Evolutionary conservation across 2,329 filamentous ascomycete species (phyloP).

Genomic region (Fusarium sp.): DNA sequence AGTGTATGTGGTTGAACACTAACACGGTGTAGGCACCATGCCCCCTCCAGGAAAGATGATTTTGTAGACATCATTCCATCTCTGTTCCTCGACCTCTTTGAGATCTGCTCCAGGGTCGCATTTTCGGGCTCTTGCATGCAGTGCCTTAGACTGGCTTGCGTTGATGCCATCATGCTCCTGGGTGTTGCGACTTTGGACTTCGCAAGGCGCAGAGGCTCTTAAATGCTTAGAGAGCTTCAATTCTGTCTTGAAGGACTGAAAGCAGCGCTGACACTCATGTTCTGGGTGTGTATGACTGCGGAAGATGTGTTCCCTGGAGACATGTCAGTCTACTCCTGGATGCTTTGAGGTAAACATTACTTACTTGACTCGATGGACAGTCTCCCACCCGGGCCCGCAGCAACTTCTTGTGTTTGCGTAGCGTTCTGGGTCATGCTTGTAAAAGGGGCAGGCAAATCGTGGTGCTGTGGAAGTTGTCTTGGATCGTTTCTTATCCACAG

Average conservation of each 20-base stretch:
- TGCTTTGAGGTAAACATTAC: background rate
- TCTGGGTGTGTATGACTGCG: conserved; percentile 13
- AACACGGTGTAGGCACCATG: conserved; percentile 19
- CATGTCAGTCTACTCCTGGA: background rate
- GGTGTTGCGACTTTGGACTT: background rate
- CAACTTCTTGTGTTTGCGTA: conserved; percentile 17
- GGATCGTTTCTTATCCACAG: background rate
- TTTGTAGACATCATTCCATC: conserved; percentile 19
- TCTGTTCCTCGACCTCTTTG: conserved; percentile 16
- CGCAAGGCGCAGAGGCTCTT: background rate
- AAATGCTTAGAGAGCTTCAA: background rate
- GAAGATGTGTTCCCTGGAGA: conserved; percentile 22
- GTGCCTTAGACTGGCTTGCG: background rate
- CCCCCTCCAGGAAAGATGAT: conserved; percentile 24
- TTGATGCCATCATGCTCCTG: conserved; percentile 15
- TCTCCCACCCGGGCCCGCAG: conserved; percentile 23
- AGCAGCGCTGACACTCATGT: conserved; percentile 22
- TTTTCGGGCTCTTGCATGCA: conserved; percentile 4
- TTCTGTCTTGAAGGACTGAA: background rate
- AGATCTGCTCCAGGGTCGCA: background rate
- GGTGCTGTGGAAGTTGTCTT: background rate
- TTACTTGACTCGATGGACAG: conserved; percentile 28
- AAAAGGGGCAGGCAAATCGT: conserved; percentile 29
- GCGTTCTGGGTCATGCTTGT: conserved; percentile 20
- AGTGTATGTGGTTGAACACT: background rate